These are phyloP conservation scores for Crithidia acanthocephali DNA, from an alignment of 208 protist genomes.

Conservation along the genomic window DNA sequence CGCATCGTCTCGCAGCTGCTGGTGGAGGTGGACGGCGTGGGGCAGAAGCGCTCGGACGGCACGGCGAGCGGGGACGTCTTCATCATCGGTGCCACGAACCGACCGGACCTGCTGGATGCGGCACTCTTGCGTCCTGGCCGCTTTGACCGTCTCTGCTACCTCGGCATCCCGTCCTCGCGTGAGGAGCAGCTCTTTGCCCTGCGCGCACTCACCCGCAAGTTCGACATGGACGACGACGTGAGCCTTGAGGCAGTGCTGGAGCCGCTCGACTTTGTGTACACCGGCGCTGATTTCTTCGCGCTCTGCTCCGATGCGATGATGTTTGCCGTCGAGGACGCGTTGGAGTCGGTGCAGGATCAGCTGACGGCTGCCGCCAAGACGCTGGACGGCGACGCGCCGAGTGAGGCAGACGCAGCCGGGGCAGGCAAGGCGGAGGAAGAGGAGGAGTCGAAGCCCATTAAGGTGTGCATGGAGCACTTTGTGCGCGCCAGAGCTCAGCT, in stretches of 20 bases:
- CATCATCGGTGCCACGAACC: constrained; percentile 94
- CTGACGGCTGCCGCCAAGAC: background rate
- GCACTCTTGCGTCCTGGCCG: constrained; percentile 92
- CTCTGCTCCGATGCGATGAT: constrained; percentile 96
- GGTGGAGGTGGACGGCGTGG: constrained; percentile 90
- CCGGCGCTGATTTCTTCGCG: constrained; percentile 96
- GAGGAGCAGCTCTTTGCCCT: constrained; percentile 85
- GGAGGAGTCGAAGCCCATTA: constrained; percentile 35
- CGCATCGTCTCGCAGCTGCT: constrained; percentile 94
- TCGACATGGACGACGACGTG: constrained; percentile 72
- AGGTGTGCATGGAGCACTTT: constrained; percentile 82
- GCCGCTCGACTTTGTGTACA: constrained; percentile 86
- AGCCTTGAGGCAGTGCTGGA: constrained; percentile 58
- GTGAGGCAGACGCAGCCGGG: background rate
- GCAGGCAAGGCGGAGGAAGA: background rate
- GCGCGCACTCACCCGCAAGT: constrained; percentile 85
- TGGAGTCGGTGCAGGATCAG: constrained; percentile 41
- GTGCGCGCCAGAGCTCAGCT: constrained; percentile 71
- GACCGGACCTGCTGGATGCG: constrained; percentile 92
- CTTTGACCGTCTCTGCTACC: constrained; percentile 91
- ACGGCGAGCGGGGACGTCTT: constrained; percentile 85
- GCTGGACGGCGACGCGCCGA: background rate
- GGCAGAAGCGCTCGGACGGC: constrained; percentile 75
- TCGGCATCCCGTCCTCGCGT: constrained; percentile 78
- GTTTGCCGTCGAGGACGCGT: constrained; percentile 90